phyloP scores from a whole-genome alignment of 2,329 filamentous ascomycete genomes.

The Fusarium citri region DNA sequence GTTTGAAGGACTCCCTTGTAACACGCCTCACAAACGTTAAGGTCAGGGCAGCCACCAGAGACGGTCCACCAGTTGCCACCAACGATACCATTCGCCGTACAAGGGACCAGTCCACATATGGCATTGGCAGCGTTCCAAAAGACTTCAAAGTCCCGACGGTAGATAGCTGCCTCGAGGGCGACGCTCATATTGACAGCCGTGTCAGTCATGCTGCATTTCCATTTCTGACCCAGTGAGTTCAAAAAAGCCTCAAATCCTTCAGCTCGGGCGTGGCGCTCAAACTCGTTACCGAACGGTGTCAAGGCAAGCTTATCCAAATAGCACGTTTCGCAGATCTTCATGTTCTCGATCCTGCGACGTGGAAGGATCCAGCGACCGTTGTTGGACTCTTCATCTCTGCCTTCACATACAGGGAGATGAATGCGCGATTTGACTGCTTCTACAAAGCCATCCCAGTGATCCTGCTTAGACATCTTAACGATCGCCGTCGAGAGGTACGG shows the following conservation, averaged over 20 bases:
- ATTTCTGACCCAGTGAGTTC: constrained; percentile 34
- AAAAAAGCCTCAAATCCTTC: constrained; percentile 43
- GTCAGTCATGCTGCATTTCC: constrained; percentile 44
- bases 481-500: constrained; percentile 42
- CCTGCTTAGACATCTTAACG: constrained; percentile 28
- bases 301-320: constrained; percentile 50
- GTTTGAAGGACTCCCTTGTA: constrained; percentile 48
- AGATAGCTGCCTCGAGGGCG: constrained; percentile 45
- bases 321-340: constrained; percentile 52
- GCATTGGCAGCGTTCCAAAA: constrained; percentile 45
- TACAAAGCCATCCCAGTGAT: constrained; percentile 50
- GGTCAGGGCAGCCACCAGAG: constrained; percentile 34
- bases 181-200: constrained; percentile 38
- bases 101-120: constrained; percentile 42
- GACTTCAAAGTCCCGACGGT: constrained; percentile 42
- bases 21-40: constrained; percentile 52
- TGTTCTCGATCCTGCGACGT: constrained; percentile 38
- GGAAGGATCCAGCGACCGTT: constrained; percentile 46
- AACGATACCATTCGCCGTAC: constrained; percentile 46
- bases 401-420: constrained; percentile 47
- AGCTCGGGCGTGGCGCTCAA: constrained; percentile 35
- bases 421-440: constrained; percentile 39
- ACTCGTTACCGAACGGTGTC: constrained; percentile 47
- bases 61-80: constrained; percentile 53
- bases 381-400: constrained; percentile 37